Base-by-base conservation (phyloP, 495 filamentous ascomycete genomes). In the Aspergillus nidulans region DNA sequence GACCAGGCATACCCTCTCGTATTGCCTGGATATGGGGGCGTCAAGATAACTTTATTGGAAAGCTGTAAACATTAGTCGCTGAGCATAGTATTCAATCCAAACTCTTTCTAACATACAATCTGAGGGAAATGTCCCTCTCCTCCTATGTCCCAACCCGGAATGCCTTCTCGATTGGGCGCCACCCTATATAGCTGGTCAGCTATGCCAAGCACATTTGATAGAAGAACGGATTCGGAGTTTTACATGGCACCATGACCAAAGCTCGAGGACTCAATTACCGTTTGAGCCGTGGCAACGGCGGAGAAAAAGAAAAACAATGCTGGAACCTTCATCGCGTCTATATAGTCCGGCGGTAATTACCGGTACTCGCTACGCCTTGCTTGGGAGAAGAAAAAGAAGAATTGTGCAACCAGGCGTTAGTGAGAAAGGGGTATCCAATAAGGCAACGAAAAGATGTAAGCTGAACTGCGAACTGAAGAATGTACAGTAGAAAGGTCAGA, bases 11-110 rank as follows among this genome's bases (percentile, higher is more conserved):
- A 88, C 57, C 88, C 89, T 70, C 92, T 83, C 58, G 84, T 82
- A 68, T 94, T 94, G 41, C 94, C 94, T 9, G 92, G 91, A 47
- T 81, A 83, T 7, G 89, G 86, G 1, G 95, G 94, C 8, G 95
- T 98, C 44, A 98, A 78, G 63, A 98, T 89, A 50, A 97, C 55
- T 67, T 91, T 91, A 74, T 97, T 90, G 42, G 91, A 95, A 56
- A 97, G 81, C 77, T 80, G 34, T 13, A 9, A 16, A 6, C 47
- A 32, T 65, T 34, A 65, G 59, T 25, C 28, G 23, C n/a, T 45
- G 20, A 54, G 4, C 15, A 18, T 23, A 10, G 6, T 4, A 36
- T 18, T 19, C 23, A 40, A 32, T n/a, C 51, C 4, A 19, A 20
- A 18, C 8, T 21, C 12, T 24, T 12, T 6, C 20, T 7, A 9